Conservation (phyloP, 352 stramenopile genomes). For the Phytophthora pseudosyringae region DNA sequence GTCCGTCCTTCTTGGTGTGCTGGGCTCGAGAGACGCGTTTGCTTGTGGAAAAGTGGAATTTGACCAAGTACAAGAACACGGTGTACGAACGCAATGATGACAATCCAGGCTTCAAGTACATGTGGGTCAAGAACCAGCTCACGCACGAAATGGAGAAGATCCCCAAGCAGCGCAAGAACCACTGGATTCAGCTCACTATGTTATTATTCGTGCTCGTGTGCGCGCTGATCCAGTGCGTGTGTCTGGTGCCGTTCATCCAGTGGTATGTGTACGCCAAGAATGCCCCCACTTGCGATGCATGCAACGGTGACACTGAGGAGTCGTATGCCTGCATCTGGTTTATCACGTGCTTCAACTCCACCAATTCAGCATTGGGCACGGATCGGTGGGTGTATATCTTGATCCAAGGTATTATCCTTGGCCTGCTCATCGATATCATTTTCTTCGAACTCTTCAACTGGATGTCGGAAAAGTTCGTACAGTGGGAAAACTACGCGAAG, state of each 20-base stretch:
- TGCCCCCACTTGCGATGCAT: constrained; percentile 70
- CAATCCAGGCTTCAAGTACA: constrained; percentile 87
- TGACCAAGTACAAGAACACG: constrained; percentile 90
- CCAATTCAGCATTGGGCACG: constrained; percentile 73
- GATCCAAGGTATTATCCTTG: constrained; percentile 81
- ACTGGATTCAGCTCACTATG: constrained; percentile 89
- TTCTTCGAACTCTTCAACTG: constrained; percentile 91
- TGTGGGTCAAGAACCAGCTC: constrained; percentile 87
- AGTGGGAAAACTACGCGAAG: constrained; percentile 88
- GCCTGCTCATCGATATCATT: constrained; percentile 89
- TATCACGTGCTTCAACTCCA: constrained; percentile 82
- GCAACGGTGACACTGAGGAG: constrained; percentile 46
- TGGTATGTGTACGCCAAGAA: constrained; percentile 92
- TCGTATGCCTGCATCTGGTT: constrained; percentile 83
- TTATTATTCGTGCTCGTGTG: constrained; percentile 82
- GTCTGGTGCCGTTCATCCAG: constrained; percentile 88
- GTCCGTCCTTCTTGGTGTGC: constrained; percentile 80
- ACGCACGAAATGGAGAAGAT: constrained; percentile 92
- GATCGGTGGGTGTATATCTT: constrained; percentile 92
- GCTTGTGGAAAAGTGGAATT: constrained; percentile 89
- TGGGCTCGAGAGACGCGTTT: constrained; percentile 90
- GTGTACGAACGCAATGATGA: constrained; percentile 90
- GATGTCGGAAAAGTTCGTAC: constrained; percentile 88
- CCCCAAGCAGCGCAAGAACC: constrained; percentile 82
- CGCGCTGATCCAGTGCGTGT: constrained; percentile 81